Conservation (phyloP, 805 yeast species). For the Teunomyces aglyptinius region DNA sequence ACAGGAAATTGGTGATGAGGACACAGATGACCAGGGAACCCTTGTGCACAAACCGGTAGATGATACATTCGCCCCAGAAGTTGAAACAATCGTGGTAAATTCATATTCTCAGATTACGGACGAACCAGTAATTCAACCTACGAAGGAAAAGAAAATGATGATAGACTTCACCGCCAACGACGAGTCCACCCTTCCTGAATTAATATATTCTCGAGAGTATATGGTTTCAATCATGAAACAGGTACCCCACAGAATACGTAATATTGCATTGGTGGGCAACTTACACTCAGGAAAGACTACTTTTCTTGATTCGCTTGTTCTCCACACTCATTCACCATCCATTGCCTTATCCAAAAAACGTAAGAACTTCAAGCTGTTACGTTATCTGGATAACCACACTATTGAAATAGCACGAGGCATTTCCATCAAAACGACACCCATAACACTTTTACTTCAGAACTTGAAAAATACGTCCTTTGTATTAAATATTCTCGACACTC, state of each 20-base stretch:
- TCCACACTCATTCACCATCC: conserved; percentile 56
- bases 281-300: conserved; percentile 86
- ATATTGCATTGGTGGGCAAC: conserved; percentile 76
- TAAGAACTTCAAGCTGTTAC: conserved; percentile 44
- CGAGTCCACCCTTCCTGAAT: conserved; percentile 48
- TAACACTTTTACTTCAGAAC: conserved; percentile 58
- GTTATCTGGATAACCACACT: conserved; percentile 71
- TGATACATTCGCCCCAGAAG: conserved; percentile 4
- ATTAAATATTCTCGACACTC: conserved; percentile 74
- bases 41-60: conserved; percentile 2
- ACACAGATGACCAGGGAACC: conserved; percentile 11
- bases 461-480: conserved; percentile 51
- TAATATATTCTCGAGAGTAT: conserved; percentile 62
- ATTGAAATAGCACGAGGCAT: conserved; percentile 71
- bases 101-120: conserved; percentile 21
- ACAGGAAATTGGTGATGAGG: conserved; percentile 13
- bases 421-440: conserved; percentile 60
- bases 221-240: conserved; percentile 45
- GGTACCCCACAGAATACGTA: conserved; percentile 66
- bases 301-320: conserved; percentile 63
- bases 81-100: conserved; percentile 45
- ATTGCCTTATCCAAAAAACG: conserved; percentile 22
- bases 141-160: conserved; percentile 37
- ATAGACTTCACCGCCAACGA: conserved; percentile 31
- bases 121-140: conserved; percentile 67